Evolutionary conservation across 805 yeast genomes (phyloP).

Genomic region (Starmerella apis): DNA sequence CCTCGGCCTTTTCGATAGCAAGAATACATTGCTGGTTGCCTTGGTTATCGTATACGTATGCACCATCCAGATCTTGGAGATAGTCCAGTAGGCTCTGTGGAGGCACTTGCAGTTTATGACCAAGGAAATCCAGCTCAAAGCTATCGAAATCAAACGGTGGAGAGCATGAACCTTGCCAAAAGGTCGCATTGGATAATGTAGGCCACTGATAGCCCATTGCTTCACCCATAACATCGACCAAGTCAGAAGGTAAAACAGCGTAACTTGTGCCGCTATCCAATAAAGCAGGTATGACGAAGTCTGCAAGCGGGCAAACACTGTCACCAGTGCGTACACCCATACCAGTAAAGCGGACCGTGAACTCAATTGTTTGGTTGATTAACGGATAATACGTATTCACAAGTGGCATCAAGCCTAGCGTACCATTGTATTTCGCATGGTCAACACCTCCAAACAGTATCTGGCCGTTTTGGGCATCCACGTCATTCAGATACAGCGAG

Average conservation of each 20-base stretch:
- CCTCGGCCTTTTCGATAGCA: slow-evolving; percentile 25
- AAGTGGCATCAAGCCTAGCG: slow-evolving; percentile 31
- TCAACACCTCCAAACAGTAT: slow-evolving; percentile 41
- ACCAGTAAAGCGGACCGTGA: slow-evolving; percentile 18
- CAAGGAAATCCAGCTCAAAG: slow-evolving; percentile 43
- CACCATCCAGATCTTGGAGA: slow-evolving; percentile 17
- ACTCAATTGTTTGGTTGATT: slow-evolving; percentile 6
- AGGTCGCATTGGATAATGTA: slow-evolving; percentile 32
- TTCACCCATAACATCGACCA: slow-evolving; percentile 26
- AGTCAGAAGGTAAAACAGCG: slow-evolving; percentile 37
- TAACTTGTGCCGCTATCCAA: slow-evolving; percentile 51
- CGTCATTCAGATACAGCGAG: slow-evolving; percentile 38
- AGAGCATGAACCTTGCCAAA: slow-evolving; percentile 32
- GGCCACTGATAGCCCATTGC: slow-evolving; percentile 34
- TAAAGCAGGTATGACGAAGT: slow-evolving; percentile 35
- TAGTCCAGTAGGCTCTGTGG: slow-evolving; percentile 12
- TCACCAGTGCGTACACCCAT: slow-evolving; percentile 8
- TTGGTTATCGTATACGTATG: not conserved
- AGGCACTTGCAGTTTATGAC: slow-evolving; percentile 42
- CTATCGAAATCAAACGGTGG: slow-evolving; percentile 18
- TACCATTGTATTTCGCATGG: slow-evolving; percentile 36
- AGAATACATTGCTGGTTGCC: slow-evolving; percentile 23
- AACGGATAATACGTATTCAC: slow-evolving; percentile 14
- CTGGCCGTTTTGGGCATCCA: slow-evolving; percentile 31
- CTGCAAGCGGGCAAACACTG: slow-evolving; percentile 10